Evolutionary conservation across 345 rosid genomes (phyloP), one percentile per base, ranked within the genome.

Genomic region (Brassica cretica): DNA sequence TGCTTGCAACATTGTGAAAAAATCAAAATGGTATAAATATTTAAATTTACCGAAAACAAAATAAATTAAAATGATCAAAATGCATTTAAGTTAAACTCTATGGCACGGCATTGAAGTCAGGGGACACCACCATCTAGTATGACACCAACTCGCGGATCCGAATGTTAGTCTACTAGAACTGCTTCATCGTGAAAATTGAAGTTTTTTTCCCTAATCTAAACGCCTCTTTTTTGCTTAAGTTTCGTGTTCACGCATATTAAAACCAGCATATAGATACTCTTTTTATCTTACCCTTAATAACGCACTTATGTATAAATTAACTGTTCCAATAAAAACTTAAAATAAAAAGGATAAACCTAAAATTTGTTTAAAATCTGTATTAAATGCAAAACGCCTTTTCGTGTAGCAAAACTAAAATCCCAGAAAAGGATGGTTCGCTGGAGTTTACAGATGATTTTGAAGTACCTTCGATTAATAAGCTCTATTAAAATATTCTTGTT

Each of bases 161-260:
- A 75, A 60, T 68, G 46, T 24, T 33, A 74, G 25, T 74, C 55
- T 39, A 25, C 58, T 66, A 66, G 29, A 9, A n/a, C 18, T 55
- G 15, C 19, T 55, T 74, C 72, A 30, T 66, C 39, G 29, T 21
- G 15, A 65, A 21, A 21, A n/a, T 51, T 53, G 25, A 74, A 61
- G 19, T 6, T 29, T 14, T 5, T 62, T 62, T 61, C 14, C 12
- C n/a, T 60, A 19, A 55, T 58, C 29, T 21, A 8, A 8, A 9
- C 62, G 12, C 63, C 30, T 58, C 32, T 59, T n/a, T 59, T 21
- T 56, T 21, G 12, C 27, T 56, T 56, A 56, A 59, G 15, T 24
- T 21, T 59, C 32, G 7, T 59, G n/a, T 19, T 32, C 8, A 21
- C 14, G 64, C 64, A 59, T 24, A 21, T 59, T 49, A 49, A 14